Evolutionary conservation across 2,329 filamentous ascomycete genomes (phyloP).

Genomic region (Tolypocladium guangdongense): DNA sequence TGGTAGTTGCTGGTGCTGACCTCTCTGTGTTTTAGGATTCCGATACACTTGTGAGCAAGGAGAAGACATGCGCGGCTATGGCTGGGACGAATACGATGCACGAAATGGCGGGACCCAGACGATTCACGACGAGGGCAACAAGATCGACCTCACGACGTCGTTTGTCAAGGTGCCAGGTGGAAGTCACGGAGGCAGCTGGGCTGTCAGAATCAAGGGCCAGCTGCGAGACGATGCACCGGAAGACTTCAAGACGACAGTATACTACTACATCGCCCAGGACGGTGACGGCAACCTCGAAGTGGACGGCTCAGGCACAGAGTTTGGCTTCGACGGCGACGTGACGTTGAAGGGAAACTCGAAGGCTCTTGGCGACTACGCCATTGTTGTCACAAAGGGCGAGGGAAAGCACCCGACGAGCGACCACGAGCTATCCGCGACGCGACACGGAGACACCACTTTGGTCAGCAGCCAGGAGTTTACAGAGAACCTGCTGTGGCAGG

Average conservation of each 20-base stretch:
- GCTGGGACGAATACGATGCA: conserved; percentile 95
- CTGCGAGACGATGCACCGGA: conserved; percentile 57
- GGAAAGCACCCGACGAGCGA: conserved; percentile 49
- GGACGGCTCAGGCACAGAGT: conserved; percentile 36
- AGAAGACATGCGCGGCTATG: conserved; percentile 88
- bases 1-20: neutral
- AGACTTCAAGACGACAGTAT: conserved; percentile 61
- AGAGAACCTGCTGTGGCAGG: conserved; percentile 69
- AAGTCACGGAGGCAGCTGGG: conserved; percentile 82
- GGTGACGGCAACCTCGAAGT: conserved; percentile 56
- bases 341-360: conserved; percentile 58
- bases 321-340: conserved; percentile 49
- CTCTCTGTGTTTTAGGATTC: conserved; percentile 45
- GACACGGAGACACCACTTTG: conserved; percentile 65
- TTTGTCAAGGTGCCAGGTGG: conserved; percentile 91
- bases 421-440: conserved; percentile 56
- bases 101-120: conserved; percentile 78
- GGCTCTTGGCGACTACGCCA: conserved; percentile 67
- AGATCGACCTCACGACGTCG: conserved; percentile 80
- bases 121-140: conserved; percentile 82
- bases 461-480: conserved; percentile 61
- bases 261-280: conserved; percentile 78
- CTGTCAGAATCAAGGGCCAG: conserved; percentile 71
- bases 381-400: conserved; percentile 64
- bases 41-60: conserved; percentile 94